Percentiles rank a stretch among this genome's conserved stretches.
These are phyloP conservation scores for Populus deltoides DNA, from an alignment of 345 rosid genomes.

Conservation along the genomic window DNA sequence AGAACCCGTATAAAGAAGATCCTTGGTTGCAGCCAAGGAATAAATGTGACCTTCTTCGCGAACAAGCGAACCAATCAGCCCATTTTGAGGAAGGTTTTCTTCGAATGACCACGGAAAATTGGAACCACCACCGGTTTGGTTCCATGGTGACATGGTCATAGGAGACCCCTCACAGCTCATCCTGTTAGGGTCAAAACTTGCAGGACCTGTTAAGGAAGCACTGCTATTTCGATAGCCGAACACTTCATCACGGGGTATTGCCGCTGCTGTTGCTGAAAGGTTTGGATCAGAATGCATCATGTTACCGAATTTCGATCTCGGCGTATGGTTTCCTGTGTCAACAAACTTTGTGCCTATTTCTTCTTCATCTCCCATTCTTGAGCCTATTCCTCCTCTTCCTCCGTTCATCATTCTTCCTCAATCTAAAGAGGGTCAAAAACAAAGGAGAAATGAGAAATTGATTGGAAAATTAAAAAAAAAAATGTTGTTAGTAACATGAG, in stretches of 20 bases:
- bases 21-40: constrained; percentile 77
- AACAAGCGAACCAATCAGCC: constrained; percentile 75
- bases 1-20: constrained; percentile 90
- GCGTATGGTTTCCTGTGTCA: constrained; percentile 6
- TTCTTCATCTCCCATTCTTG: not conserved
- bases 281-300: constrained; percentile 47
- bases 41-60: constrained; percentile 96
- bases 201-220: constrained; percentile 53
- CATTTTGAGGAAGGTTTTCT: constrained; percentile 49
- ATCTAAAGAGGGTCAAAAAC: not conserved
- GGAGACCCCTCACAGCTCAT: constrained; percentile 92
- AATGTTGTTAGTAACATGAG: not conserved
- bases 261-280: constrained; percentile 26
- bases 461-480: not conserved
- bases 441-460: not conserved
- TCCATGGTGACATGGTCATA: constrained; percentile 96
- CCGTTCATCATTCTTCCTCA: constrained; percentile 13
- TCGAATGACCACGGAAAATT: constrained; percentile 51
- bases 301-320: constrained; percentile 31
- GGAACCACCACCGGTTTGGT: constrained; percentile 55
- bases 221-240: constrained; percentile 61
- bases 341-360: constrained; percentile 11
- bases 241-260: constrained; percentile 38
- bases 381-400: constrained; percentile 13
- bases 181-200: constrained; percentile 43